Evolutionary conservation across 306 rosid genomes (phyloP), one percentile per base, ranked within the genome.

Genomic region (Pyrus bretschneideri): DNA sequence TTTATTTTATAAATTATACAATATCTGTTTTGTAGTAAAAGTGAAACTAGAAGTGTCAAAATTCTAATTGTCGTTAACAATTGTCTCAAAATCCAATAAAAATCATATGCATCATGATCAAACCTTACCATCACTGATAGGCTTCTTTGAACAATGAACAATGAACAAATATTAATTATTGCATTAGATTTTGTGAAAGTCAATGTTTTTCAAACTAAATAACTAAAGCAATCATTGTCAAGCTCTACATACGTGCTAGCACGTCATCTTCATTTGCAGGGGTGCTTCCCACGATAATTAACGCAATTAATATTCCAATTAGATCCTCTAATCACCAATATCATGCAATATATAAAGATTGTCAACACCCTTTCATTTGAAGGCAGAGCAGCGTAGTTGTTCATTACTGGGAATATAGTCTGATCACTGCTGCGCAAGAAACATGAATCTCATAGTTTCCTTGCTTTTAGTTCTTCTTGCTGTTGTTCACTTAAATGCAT

Each of bases 241-340:
- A 44, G 29, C 77, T 44, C 70, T 18, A 81, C 88, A 74, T 81
- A 85, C 88, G 74, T 81, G 83, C 69, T 30, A n/a, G 83, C 88
- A 85, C 63, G 86, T 85, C 77, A 15, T 45, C 57, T 54, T 59
- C 75, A 59, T 72, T 66, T 70, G 45, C 60, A 57, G 67, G 73
- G 13, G 71, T 85, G 83, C 80, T 21, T 80, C 65, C 73, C 88
- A 85, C 86, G 88, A 27, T 60, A 62, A 11, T 31, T 64, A 31
- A 64, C 25, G 45, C 8, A 31, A 30, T 31, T 31, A 33, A 8
- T 31, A 8, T 31, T 40, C 45, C 3, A 64, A 18, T 31, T 64
- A 31, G 25, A 64, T 64, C 22, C 45, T 64, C 23, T 18, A 64
- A 31, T 18, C 22, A 64, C 23, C 22, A 72, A 33, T 57, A 11